A percentile compares a stretch with the other conserved stretches of the same genome.
Conservation (phyloP, 2,329 filamentous ascomycete genomes). For the Fusarium floridanum region DNA sequence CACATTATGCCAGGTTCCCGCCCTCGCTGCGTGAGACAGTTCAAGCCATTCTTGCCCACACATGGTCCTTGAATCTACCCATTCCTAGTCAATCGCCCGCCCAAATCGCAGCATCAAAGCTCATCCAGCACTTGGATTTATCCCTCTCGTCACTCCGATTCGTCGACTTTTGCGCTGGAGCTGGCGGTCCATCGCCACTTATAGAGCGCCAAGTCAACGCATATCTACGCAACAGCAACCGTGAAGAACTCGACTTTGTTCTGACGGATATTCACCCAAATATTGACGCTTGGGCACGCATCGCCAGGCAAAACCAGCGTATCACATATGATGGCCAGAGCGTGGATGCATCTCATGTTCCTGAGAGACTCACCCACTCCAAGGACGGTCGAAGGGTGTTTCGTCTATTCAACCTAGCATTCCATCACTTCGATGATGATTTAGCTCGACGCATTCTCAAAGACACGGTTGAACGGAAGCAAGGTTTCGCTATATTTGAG, state of each 20-base stretch:
- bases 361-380: background rate
- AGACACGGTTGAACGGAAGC: background rate
- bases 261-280: background rate
- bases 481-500: background rate
- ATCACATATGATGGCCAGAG: background rate
- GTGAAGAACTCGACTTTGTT: background rate
- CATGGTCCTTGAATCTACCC: background rate
- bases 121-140: background rate
- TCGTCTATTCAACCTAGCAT: background rate
- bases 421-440: background rate
- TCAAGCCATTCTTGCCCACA: background rate
- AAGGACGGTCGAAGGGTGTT: background rate
- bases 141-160: background rate
- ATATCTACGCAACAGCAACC: background rate
- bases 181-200: background rate
- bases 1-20: background rate
- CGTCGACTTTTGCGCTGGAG: background rate
- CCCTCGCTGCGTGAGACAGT: background rate
- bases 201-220: background rate
- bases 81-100: background rate
- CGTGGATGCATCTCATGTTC: background rate
- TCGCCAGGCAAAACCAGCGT: background rate
- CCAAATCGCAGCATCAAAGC: background rate
- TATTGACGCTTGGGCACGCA: background rate
- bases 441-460: background rate